Conservation (phyloP, 345 rosid genomes). For the Hibiscus trionum region DNA sequence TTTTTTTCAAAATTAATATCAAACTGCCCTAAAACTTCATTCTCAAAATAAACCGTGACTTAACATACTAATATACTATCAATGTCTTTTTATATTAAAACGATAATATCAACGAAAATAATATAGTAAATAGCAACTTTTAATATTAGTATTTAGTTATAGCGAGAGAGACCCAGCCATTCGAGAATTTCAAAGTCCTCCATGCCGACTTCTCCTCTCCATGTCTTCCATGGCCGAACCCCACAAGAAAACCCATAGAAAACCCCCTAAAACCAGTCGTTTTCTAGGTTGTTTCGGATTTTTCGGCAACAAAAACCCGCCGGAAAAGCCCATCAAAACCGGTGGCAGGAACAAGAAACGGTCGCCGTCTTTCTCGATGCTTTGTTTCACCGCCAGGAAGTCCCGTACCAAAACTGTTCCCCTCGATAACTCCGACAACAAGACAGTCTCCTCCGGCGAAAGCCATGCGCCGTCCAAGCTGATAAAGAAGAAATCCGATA, state of each 20-base stretch:
- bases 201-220: constrained; percentile 4
- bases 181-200: not conserved
- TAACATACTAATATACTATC: no score
- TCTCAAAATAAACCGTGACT: no score
- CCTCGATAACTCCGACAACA: constrained; percentile 16
- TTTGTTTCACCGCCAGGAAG: constrained; percentile 22
- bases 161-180: not conserved
- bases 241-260: constrained; percentile 13
- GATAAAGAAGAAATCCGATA: constrained; percentile 9
- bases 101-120: no score
- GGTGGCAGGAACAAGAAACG: constrained; percentile 1
- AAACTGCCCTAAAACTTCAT: no score
- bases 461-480: constrained; percentile 1
- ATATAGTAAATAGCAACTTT: not conserved
- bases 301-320: constrained; percentile 8
- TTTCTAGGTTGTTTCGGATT: constrained; percentile 45
- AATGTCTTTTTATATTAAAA: no score
- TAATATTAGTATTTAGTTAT: not conserved
- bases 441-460: not conserved
- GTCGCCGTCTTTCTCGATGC: constrained; percentile 21
- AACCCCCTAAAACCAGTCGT: constrained; percentile 6
- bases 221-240: constrained; percentile 26
- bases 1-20: no score
- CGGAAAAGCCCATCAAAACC: constrained; percentile 14
- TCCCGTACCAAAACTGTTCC: constrained; percentile 40